These are phyloP conservation scores for Amanita pseudoporphyria DNA, from an alignment of 768 basidiomycete genomes.

Conservation along the genomic window DNA sequence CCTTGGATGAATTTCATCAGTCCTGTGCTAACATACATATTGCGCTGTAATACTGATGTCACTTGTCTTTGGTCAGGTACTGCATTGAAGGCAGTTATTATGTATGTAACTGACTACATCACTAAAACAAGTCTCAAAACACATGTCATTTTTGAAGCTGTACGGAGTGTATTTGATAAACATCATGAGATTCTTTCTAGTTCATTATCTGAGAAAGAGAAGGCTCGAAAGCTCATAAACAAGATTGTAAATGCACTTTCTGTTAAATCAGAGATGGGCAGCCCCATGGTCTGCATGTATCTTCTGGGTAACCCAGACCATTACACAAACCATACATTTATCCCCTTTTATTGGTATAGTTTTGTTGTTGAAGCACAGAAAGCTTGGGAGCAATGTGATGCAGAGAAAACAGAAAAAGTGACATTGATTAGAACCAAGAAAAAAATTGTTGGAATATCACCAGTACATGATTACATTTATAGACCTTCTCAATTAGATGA, in stretches of 20 bases:
- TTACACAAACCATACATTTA: constrained; percentile 22
- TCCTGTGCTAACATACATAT: too few species aligned
- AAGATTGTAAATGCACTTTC: constrained; percentile 17
- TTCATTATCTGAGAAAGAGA: constrained; percentile 1
- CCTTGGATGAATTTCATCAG: too few species aligned
- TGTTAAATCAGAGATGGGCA: constrained; percentile 20
- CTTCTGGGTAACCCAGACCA: too few species aligned
- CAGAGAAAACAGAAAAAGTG: constrained; percentile 9
- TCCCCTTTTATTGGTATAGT: constrained; percentile 18
- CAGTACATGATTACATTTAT: constrained; percentile 19
- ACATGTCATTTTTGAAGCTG: constrained; percentile 15
- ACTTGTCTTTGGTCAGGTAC: too few species aligned
- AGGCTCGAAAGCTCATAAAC: constrained; percentile 10
- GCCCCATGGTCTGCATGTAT: constrained; percentile 19
- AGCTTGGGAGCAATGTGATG: constrained; percentile 8
- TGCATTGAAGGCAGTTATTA: constrained; percentile 5
- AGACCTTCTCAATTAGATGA: constrained; percentile 11
- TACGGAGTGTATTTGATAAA: constrained; percentile 11
- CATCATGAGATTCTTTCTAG: constrained; percentile 8
- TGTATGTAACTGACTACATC: background rate
- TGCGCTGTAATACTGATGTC: too few species aligned
- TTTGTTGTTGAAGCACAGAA: constrained; percentile 15
- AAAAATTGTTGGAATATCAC: constrained; percentile 12
- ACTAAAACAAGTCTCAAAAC: too few species aligned
- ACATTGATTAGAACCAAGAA: constrained; percentile 7